phyloP scores from a whole-genome alignment of 2,329 filamentous ascomycete genomes.

The Paecilomyces sp. region DNA sequence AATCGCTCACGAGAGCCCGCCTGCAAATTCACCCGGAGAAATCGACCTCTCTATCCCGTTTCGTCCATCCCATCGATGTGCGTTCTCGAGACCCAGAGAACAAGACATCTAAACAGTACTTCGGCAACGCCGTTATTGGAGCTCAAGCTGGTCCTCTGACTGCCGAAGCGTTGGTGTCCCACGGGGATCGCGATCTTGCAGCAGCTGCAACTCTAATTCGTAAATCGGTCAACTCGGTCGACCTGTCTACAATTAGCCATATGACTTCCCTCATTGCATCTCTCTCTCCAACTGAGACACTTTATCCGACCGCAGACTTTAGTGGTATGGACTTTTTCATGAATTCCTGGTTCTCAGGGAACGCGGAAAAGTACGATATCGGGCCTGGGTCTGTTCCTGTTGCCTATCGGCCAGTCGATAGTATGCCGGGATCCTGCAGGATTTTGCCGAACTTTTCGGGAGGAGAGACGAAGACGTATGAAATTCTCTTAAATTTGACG shows the following conservation, averaged over 20 bases:
- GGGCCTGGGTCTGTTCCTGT: slow-evolving; percentile 5
- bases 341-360: slow-evolving; percentile 16
- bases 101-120: slow-evolving; percentile 12
- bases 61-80: slow-evolving; percentile 14
- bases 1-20: slow-evolving; percentile 14
- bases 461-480: not conserved
- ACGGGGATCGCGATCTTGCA: slow-evolving; percentile 9
- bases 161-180: slow-evolving; percentile 5
- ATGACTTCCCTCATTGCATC: slow-evolving; percentile 10
- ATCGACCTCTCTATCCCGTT: slow-evolving; percentile 4
- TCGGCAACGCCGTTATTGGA: slow-evolving; percentile 14
- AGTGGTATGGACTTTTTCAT: slow-evolving; percentile 15
- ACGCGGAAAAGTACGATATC: slow-evolving; percentile 13
- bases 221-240: slow-evolving; percentile 10
- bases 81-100: slow-evolving; percentile 14
- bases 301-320: slow-evolving; percentile 9
- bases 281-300: slow-evolving; percentile 8
- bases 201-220: slow-evolving; percentile 12
- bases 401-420: not conserved
- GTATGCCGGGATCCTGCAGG: not conserved
- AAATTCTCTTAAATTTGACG: not conserved
- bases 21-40: slow-evolving; percentile 10
- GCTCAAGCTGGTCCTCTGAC: slow-evolving; percentile 9
- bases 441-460: not conserved
- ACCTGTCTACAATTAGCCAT: slow-evolving; percentile 7